Evolutionary conservation across 768 basidiomycete genomes (phyloP).

Genomic region (Mycena vulgaris): DNA sequence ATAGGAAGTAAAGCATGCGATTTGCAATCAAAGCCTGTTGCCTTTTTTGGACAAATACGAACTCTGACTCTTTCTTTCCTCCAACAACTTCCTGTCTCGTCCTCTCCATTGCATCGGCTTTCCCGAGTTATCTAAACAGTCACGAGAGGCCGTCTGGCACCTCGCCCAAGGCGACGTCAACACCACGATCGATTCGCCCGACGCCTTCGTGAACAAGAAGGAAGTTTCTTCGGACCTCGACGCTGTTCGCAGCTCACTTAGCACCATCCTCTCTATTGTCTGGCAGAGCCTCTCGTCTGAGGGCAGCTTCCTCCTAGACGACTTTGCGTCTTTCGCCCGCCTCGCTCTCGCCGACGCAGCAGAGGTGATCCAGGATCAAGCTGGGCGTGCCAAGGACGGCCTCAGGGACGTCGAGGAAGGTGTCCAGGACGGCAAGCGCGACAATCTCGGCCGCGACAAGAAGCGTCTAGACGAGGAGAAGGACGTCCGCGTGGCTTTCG

Average conservation of each 20-base stretch:
- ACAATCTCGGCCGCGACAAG: slow-evolving; percentile 68
- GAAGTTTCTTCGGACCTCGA: slow-evolving; percentile 66
- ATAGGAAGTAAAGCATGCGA: no score
- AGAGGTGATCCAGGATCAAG: slow-evolving; percentile 69
- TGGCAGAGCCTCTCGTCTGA: slow-evolving; percentile 70
- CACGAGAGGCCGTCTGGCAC: slow-evolving; percentile 80
- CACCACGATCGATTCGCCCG: slow-evolving; percentile 52
- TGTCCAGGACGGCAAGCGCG: slow-evolving; percentile 73
- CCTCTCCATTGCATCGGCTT: no score
- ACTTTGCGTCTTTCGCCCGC: slow-evolving; percentile 76
- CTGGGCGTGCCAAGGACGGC: slow-evolving; percentile 64
- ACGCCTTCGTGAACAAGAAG: slow-evolving; percentile 50
- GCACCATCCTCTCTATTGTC: slow-evolving; percentile 64
- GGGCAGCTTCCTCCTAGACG: slow-evolving; percentile 67
- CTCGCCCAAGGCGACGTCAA: slow-evolving; percentile 69
- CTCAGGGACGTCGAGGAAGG: slow-evolving; percentile 71
- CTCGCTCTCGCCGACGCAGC: slow-evolving; percentile 78
- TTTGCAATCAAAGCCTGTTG: no score
- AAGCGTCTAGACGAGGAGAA: slow-evolving; percentile 63
- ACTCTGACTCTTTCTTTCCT: no score
- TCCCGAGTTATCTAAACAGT: no score
- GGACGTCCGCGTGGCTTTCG: slow-evolving; percentile 70
- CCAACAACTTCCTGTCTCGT: no score
- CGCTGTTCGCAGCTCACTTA: slow-evolving; percentile 65
- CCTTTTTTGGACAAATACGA: no score